Evolutionary conservation across 2,329 filamentous ascomycete species (phyloP).

Genomic region (Teratosphaeria pseudoeucalypti): DNA sequence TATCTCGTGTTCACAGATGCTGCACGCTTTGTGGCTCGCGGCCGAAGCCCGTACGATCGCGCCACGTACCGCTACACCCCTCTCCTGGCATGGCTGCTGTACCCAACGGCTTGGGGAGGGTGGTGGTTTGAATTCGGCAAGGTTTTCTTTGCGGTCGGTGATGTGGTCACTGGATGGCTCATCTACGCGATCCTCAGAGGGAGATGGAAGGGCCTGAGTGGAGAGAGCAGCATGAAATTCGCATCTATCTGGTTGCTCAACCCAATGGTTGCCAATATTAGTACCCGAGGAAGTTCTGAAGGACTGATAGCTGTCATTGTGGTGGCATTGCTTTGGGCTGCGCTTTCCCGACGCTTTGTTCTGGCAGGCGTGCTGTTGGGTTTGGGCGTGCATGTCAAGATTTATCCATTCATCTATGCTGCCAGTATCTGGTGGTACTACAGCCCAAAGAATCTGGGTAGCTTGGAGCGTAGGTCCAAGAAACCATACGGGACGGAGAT

Average conservation of each 20-base stretch:
- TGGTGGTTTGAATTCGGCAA: slow-evolving; percentile 77
- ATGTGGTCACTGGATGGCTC: slow-evolving; percentile 75
- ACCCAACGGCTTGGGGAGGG: slow-evolving; percentile 60
- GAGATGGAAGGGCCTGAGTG: slow-evolving; percentile 32
- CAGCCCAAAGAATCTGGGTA: slow-evolving; percentile 32
- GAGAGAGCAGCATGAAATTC: slow-evolving; percentile 56
- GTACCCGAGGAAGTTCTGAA: slow-evolving; percentile 87
- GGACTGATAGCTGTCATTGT: slow-evolving; percentile 80
- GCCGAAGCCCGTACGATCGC: slow-evolving; percentile 67
- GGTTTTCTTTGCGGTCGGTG: slow-evolving; percentile 69
- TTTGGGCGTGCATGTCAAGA: slow-evolving; percentile 89
- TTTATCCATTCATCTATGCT: slow-evolving; percentile 95
- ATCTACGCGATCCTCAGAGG: slow-evolving; percentile 46
- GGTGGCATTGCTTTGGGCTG: slow-evolving; percentile 72
- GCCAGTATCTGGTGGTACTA: slow-evolving; percentile 73
- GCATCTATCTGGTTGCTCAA: slow-evolving; percentile 89
- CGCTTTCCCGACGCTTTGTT: slow-evolving; percentile 49
- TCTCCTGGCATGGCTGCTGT: slow-evolving; percentile 78
- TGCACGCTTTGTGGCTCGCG: slow-evolving; percentile 60
- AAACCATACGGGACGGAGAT: neutral
- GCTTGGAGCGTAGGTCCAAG: neutral
- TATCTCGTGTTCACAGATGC: slow-evolving; percentile 98
- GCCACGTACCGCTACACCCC: slow-evolving; percentile 98
- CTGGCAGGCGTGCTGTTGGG: slow-evolving; percentile 70
- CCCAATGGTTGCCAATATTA: slow-evolving; percentile 96